Conservation (phyloP, 257 asterid genomes). For the Solanum appendiculatum region DNA sequence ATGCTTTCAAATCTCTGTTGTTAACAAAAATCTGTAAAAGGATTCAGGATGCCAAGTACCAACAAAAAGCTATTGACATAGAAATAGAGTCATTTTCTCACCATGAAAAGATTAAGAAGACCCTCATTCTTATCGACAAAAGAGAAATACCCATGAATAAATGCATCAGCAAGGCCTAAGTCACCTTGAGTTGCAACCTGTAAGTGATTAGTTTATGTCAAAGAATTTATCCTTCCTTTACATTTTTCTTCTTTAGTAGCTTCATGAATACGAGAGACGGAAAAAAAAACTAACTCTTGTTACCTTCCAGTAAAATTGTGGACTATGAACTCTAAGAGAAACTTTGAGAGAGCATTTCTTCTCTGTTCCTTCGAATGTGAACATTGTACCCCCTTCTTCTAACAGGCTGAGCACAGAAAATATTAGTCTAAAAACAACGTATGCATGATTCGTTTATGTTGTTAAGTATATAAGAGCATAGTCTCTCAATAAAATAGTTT, state of each 20-base stretch:
- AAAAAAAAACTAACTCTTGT: not conserved
- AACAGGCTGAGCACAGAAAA: conserved; percentile 35
- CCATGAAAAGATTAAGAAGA: conserved; percentile 72
- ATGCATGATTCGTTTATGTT: not conserved
- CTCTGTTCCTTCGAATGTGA: conserved; percentile 54
- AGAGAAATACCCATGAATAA: conserved; percentile 74
- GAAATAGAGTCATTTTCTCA: conserved; percentile 14
- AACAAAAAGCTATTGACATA: not conserved
- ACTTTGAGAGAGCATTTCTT: conserved; percentile 38
- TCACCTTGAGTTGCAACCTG: conserved; percentile 79
- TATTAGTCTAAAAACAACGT: not conserved
- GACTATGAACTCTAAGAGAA: conserved; percentile 53
- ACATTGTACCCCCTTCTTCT: conserved; percentile 74
- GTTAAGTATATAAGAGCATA: not conserved
- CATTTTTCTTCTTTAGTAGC: not conserved
- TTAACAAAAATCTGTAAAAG: conserved; percentile 59
- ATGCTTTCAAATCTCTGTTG: conserved; percentile 56
- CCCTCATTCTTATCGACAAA: conserved; percentile 59
- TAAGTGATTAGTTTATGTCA: not conserved
- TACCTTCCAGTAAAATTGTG: conserved; percentile 90
- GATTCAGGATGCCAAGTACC: not conserved
- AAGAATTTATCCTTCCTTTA: not conserved
- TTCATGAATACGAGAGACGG: not conserved
- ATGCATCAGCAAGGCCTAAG: conserved; percentile 89
- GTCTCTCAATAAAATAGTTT: not conserved